These are phyloP conservation scores for Sporothrix sp. DNA, from an alignment of 2,329 filamentous ascomycete genomes.

Conservation along the genomic window DNA sequence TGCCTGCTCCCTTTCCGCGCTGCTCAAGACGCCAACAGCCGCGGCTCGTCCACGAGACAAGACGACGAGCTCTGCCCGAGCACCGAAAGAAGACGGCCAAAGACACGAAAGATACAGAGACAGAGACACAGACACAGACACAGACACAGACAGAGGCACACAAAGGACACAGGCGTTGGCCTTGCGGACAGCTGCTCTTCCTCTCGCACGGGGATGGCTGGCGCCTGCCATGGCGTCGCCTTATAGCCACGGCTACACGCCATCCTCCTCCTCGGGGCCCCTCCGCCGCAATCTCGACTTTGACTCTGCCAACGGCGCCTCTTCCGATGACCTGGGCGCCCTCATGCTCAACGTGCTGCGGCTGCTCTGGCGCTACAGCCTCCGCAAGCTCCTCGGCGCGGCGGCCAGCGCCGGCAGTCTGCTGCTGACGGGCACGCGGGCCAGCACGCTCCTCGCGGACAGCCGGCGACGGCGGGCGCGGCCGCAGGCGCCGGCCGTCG, in stretches of 20 bases:
- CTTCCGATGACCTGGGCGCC: constrained; percentile 28
- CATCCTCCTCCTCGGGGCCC: neutral
- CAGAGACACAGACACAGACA: too few relatives aligned
- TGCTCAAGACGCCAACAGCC: too few relatives aligned
- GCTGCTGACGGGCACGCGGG: constrained; percentile 8
- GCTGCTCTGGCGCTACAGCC: constrained; percentile 24
- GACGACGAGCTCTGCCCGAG: too few relatives aligned
- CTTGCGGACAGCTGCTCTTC: too few relatives aligned
- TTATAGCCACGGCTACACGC: constrained; percentile 26
- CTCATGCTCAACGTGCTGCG: constrained; percentile 22
- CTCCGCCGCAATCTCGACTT: neutral
- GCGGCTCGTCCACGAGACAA: too few relatives aligned
- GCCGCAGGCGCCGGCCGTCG: constrained; percentile 20
- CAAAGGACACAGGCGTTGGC: too few relatives aligned
- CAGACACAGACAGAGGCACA: too few relatives aligned
- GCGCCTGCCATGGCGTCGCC: constrained; percentile 28
- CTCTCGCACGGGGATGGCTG: constrained; percentile 20
- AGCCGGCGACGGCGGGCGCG: neutral
- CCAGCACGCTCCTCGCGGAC: constrained; percentile 14
- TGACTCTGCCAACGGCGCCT: constrained; percentile 12
- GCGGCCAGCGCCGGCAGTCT: neutral
- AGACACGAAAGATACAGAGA: too few relatives aligned
- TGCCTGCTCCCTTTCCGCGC: too few relatives aligned
- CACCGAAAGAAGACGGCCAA: too few relatives aligned
- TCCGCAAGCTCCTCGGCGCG: neutral